These are phyloP conservation scores for Calocybe gangraenosa DNA, from an alignment of 768 basidiomycete species.

Conservation along the genomic window DNA sequence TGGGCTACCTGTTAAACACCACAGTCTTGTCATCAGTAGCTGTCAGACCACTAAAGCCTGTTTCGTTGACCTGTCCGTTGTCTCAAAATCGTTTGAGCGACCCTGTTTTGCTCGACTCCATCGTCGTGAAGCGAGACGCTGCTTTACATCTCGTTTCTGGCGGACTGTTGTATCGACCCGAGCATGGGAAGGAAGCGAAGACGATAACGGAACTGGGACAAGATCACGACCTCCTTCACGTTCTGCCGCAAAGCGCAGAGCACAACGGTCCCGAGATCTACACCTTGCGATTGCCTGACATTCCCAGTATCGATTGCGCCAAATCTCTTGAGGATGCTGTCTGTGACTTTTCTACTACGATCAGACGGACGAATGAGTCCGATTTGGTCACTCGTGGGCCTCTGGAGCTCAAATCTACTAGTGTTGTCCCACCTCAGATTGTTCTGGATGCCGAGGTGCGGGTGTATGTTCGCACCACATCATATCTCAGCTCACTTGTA, in stretches of 20 bases:
- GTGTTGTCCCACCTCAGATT: constrained; percentile 21
- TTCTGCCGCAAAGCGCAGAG: constrained; percentile 5
- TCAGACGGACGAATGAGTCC: constrained; percentile 18
- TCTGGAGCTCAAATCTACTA: constrained; percentile 22
- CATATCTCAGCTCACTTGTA: background rate
- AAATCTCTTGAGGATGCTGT: constrained; percentile 16
- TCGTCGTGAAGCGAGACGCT: constrained; percentile 17
- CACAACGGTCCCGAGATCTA: constrained; percentile 8
- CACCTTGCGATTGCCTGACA: constrained; percentile 9
- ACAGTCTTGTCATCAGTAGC: constrained; percentile 8
- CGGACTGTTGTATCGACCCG: constrained; percentile 17
- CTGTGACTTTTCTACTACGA: constrained; percentile 17
- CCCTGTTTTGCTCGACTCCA: constrained; percentile 16
- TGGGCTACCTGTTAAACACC: constrained; percentile 2
- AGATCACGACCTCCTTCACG: constrained; percentile 1
- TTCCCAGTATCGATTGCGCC: constrained; percentile 10
- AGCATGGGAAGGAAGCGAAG: background rate
- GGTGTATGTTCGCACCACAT: background rate
- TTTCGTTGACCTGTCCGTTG: constrained; percentile 17
- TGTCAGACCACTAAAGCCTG: constrained; percentile 14
- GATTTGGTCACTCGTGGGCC: constrained; percentile 21
- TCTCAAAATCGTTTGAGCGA: too few species aligned
- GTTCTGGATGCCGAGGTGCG: constrained; percentile 22
- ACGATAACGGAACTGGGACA: background rate
- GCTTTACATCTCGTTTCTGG: constrained; percentile 15